Percentiles rank a stretch among this genome's conserved stretches.
Evolutionary conservation across 2,329 filamentous ascomycete species (phyloP).

Genomic region (Rasamsonia emersonii): DNA sequence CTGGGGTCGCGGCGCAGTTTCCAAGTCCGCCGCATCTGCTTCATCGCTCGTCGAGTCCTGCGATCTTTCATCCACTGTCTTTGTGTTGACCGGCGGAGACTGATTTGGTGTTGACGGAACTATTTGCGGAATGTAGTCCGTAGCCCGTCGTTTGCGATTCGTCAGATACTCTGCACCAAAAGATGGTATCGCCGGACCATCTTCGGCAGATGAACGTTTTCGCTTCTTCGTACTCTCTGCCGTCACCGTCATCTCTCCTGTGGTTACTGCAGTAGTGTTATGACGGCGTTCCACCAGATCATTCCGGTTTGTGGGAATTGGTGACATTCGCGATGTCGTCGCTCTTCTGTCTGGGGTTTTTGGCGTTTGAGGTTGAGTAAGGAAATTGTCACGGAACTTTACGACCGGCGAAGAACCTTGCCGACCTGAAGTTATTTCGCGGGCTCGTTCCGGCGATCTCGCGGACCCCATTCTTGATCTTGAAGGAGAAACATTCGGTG

Average conservation of each 20-base stretch:
- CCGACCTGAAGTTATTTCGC: too few relatives aligned
- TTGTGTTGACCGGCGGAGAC: not conserved
- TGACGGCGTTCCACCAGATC: too few relatives aligned
- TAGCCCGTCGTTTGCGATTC: conserved; percentile 6
- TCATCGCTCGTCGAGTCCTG: conserved; percentile 2
- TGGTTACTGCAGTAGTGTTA: not conserved
- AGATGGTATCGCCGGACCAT: not conserved
- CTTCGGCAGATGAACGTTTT: conserved; percentile 5
- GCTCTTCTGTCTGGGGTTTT: too few relatives aligned
- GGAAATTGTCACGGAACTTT: too few relatives aligned
- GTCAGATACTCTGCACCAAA: conserved; percentile 2
- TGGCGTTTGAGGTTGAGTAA: too few relatives aligned
- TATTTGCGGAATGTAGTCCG: conserved; percentile 4
- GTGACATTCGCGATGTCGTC: too few relatives aligned
- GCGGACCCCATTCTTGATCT: too few relatives aligned
- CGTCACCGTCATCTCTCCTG: not conserved
- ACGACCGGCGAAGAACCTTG: too few relatives aligned
- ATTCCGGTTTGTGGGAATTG: too few relatives aligned
- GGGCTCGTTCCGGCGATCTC: too few relatives aligned
- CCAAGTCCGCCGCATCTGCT: conserved; percentile 10
- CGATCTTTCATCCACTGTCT: not conserved
- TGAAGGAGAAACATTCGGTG: too few relatives aligned
- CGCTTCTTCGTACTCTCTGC: conserved; percentile 2
- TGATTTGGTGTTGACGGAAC: conserved; percentile 4
- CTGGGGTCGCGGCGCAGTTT: conserved; percentile 13